Evolutionary conservation across 2,329 filamentous ascomycete genomes (phyloP).

Genomic region (Curvularia eragrostidis): DNA sequence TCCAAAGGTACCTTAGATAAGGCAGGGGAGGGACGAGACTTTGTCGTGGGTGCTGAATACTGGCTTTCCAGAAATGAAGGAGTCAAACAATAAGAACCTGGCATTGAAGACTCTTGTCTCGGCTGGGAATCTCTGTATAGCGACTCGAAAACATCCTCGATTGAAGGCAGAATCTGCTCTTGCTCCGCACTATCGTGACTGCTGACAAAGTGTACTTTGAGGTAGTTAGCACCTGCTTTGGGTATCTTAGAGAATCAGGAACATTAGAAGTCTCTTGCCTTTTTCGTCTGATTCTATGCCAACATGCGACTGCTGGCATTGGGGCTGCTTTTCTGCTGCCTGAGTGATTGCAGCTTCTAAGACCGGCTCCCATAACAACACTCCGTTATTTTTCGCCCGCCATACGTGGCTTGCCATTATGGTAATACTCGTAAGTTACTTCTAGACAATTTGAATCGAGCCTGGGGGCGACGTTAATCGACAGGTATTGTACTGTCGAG

Average conservation of each 20-base stretch:
- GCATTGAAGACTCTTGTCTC: not conserved
- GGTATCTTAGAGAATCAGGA: not conserved
- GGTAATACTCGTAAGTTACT: not conserved
- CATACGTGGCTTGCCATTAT: constrained; percentile 2
- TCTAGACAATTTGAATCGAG: not conserved
- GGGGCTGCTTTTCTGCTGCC: not conserved
- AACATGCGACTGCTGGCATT: not conserved
- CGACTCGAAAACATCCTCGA: not conserved
- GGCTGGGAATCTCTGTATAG: not conserved
- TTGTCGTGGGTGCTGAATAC: not conserved
- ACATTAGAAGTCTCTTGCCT: not conserved
- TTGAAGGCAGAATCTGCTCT: not conserved
- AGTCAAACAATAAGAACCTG: not conserved
- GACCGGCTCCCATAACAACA: constrained; percentile 9
- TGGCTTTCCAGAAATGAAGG: not conserved
- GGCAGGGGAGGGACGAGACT: not conserved
- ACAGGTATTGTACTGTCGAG: not conserved
- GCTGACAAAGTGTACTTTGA: not conserved
- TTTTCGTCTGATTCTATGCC: not conserved
- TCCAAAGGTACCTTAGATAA: not conserved
- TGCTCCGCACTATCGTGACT: not conserved
- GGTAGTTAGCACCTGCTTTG: not conserved
- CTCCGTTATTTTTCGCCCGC: not conserved
- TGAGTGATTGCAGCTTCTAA: not conserved
- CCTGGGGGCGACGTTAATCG: too few species aligned